Evolutionary conservation across 2,329 filamentous ascomycete species (phyloP), one percentile per base, ranked within the genome.

Genomic region (Cercospora brassicicola): DNA sequence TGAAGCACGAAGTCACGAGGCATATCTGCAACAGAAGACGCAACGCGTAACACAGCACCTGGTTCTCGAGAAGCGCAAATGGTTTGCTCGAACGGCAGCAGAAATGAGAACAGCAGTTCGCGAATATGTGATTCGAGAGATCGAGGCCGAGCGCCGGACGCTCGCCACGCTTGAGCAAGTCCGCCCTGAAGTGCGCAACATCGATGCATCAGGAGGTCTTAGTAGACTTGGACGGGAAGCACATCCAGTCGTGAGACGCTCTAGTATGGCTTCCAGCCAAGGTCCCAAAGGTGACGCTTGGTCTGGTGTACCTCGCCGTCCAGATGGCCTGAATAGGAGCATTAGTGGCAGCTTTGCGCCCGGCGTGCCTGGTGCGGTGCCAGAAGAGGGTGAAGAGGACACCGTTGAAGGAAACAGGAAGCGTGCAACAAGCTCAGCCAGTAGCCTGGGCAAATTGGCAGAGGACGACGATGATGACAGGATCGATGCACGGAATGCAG

Each of bases 221-320:
- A 95, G 91, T 76, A 88, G 95, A 51, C 86, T 99, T 36, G 95
- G 95, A 51, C 89, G 95, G 67, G 95, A 99, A 81, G 84, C 91
- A 15, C 93, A 97, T 78, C 94, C 95, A 2, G 82, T 89, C 4
- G 81, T 83, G 31, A 88, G 95, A 64, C 89, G 94, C 69, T 94
- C 89, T 79, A 95, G 89, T 78, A 81, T 97, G 72, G 91, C 92
- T 15, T 91, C 92, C 57, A 95, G 91, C 75, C 95, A 99, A 81
- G 95, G 95, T 0, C 94, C 95, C 60, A 96, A 96, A 82, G 95
- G 95, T n/a, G 95, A 99, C 79, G 91, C 95, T 15, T 99, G 95
- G 95, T 97, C 93, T 75, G 95, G 95, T 67, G 93, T 97, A 30
- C 92, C 94, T 39, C 87, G 95, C 69, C 87, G 92, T 65, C 89